Conservation (phyloP, 1,284 basidiomycete species). For the Sporisorium exsertum region DNA sequence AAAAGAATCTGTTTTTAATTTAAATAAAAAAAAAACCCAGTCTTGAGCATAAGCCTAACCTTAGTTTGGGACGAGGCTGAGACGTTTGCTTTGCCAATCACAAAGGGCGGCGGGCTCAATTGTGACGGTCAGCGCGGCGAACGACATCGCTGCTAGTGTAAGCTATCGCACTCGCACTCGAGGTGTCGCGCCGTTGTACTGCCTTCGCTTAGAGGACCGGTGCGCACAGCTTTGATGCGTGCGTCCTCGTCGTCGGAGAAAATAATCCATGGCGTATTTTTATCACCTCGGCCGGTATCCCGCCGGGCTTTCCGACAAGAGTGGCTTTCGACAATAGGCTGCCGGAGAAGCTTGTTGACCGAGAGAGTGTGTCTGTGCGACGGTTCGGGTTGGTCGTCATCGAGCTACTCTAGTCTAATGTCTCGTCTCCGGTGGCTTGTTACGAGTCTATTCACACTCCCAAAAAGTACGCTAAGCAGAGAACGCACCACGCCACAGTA, state of each 20-base stretch:
- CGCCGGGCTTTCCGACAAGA: not conserved
- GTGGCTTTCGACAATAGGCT: not conserved
- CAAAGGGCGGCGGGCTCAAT: not conserved
- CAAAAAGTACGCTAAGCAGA: not conserved
- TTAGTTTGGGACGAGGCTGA: slow-evolving; percentile 6
- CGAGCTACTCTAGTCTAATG: not conserved
- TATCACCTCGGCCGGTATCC: not conserved
- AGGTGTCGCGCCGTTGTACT: not conserved
- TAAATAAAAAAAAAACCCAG: not conserved
- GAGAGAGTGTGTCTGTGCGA: too few relatives aligned
- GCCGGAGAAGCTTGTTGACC: too few relatives aligned
- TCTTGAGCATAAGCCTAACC: not conserved
- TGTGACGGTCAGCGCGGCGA: not conserved
- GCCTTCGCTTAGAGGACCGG: too few relatives aligned
- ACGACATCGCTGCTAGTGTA: too few relatives aligned
- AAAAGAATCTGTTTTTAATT: not conserved
- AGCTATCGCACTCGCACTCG: not conserved
- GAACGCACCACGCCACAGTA: not conserved
- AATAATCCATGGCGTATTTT: not conserved
- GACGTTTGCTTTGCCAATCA: slow-evolving; percentile 28
- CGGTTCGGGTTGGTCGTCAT: too few relatives aligned
- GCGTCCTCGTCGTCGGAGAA: not conserved
- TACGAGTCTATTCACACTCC: not conserved
- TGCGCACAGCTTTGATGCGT: not conserved
- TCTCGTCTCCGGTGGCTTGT: not conserved